Evolutionary conservation across 1,284 basidiomycete genomes (phyloP).

Genomic region (Cutaneotrichosporon sp.): DNA sequence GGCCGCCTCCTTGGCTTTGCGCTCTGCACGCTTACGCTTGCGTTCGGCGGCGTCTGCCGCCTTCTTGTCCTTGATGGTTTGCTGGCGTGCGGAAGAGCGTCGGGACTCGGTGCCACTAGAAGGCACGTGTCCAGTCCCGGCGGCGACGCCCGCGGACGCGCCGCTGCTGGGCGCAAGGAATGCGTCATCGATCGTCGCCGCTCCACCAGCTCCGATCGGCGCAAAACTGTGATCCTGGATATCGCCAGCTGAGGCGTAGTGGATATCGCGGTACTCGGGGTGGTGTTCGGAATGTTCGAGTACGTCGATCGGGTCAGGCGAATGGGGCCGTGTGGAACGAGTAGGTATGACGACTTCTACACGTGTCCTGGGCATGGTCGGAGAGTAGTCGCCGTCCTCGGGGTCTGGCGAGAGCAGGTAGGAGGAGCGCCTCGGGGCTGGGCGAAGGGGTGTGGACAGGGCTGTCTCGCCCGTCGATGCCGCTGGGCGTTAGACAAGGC

Average conservation of each 20-base stretch:
- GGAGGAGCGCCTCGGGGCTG: not conserved
- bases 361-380: not conserved
- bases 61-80: constrained; percentile 26
- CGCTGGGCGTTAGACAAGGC: not conserved
- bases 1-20: constrained; percentile 20
- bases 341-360: not conserved
- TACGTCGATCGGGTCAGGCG: constrained; percentile 4
- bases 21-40: constrained; percentile 24
- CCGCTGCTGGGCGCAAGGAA: not conserved
- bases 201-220: not conserved
- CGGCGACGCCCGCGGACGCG: not conserved
- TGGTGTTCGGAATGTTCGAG: not conserved
- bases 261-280: not conserved
- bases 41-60: constrained; percentile 30
- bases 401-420: constrained; percentile 4
- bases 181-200: not conserved
- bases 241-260: not conserved
- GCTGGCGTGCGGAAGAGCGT: constrained; percentile 20
- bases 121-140: no score
- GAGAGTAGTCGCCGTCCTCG: not conserved
- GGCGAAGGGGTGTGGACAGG: not conserved
- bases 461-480: not conserved
- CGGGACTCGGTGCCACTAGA: not conserved
- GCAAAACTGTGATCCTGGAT: not conserved
- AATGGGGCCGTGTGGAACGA: not conserved